Conservation (phyloP, 1,284 basidiomycete species). For the Cryptococcus hybrid region DNA sequence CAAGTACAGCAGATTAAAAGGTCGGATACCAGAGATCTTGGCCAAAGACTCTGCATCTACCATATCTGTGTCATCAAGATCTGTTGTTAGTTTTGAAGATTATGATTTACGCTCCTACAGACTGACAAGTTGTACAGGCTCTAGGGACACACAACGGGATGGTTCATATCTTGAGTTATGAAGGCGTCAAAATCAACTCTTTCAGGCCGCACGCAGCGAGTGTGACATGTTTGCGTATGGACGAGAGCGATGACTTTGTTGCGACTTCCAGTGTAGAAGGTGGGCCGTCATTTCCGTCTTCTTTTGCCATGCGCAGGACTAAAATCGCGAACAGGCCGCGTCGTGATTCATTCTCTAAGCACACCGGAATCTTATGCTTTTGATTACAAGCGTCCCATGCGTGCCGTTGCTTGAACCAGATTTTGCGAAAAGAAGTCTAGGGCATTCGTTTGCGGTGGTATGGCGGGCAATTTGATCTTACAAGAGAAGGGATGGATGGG, state of each 20-base stretch:
- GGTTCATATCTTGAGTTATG: conserved; percentile 78
- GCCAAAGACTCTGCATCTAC: conserved; percentile 85
- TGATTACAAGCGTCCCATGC: conserved; percentile 90
- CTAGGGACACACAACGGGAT: conserved; percentile 90
- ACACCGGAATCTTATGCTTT: conserved; percentile 81
- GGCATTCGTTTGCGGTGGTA: conserved; percentile 89
- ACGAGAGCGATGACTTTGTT: conserved; percentile 82
- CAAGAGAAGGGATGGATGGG: conserved; percentile 97
- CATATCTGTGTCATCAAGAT: conserved; percentile 70
- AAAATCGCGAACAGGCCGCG: conserved; percentile 61
- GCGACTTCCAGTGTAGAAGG: conserved; percentile 94
- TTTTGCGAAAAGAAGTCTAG: conserved; percentile 79
- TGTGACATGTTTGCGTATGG: conserved; percentile 80
- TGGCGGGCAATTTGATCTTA: conserved; percentile 80
- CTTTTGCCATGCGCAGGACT: not conserved
- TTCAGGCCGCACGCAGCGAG: conserved; percentile 91
- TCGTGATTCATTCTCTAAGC: conserved; percentile 81
- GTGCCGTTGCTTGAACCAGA: conserved; percentile 89
- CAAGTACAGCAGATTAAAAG: conserved; percentile 83
- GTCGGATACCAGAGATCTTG: conserved; percentile 73
- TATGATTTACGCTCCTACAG: not conserved
- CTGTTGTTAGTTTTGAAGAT: conserved; percentile 58
- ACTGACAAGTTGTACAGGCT: conserved; percentile 55
- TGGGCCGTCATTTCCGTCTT: conserved; percentile 47
- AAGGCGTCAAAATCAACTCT: conserved; percentile 81